Conservation (phyloP, 805 yeast species). For the Hanseniaspora lindneri region DNA sequence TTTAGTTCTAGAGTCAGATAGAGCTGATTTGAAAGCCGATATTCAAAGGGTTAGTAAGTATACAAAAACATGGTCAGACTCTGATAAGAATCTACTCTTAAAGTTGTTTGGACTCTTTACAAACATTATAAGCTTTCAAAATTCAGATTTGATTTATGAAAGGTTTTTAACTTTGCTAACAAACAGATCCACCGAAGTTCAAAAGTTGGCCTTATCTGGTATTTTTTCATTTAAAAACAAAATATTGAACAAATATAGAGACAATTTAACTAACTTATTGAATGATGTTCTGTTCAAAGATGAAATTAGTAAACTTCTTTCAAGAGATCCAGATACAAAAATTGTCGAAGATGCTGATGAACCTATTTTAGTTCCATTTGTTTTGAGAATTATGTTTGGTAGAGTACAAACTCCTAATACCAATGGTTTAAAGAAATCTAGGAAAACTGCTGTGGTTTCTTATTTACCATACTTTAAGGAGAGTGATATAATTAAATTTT, state of each 20-base stretch:
- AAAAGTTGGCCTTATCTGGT: slow-evolving; percentile 59
- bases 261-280: slow-evolving; percentile 57
- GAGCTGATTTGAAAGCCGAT: slow-evolving; percentile 6
- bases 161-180: slow-evolving; percentile 48
- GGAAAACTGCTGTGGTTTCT: slow-evolving; percentile 58
- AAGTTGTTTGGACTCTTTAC: slow-evolving; percentile 54
- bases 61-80: slow-evolving; percentile 33
- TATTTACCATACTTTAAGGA: slow-evolving; percentile 47
- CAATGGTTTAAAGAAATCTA: slow-evolving; percentile 60
- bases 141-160: slow-evolving; percentile 41
- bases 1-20: slow-evolving; percentile 14
- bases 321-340: slow-evolving; percentile 36
- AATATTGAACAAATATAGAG: slow-evolving; percentile 53
- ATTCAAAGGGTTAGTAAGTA: slow-evolving; percentile 11
- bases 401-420: slow-evolving; percentile 60
- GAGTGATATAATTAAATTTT: slow-evolving; percentile 44
- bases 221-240: slow-evolving; percentile 53
- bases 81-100: slow-evolving; percentile 48
- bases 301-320: slow-evolving; percentile 57
- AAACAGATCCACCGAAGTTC: slow-evolving; percentile 49
- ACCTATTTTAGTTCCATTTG: slow-evolving; percentile 50
- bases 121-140: slow-evolving; percentile 44
- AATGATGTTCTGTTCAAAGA: slow-evolving; percentile 81
- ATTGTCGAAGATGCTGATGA: slow-evolving; percentile 53
- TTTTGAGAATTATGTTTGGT: slow-evolving; percentile 73